Evolutionary conservation across 495 filamentous ascomycete species (phyloP).

Genomic region (Evernia prunastri): DNA sequence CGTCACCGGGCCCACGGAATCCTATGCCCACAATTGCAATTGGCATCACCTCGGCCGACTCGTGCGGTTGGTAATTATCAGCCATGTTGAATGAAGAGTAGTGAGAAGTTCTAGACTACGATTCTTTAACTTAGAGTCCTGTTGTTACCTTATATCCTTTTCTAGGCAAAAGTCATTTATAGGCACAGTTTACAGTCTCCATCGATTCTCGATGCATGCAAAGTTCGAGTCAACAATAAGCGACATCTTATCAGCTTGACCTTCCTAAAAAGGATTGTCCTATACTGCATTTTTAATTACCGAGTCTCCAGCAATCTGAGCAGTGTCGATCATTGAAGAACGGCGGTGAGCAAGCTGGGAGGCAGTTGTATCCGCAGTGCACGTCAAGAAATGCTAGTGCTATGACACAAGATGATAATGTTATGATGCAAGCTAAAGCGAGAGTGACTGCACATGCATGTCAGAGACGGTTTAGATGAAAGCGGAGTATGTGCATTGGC

Average conservation of each 20-base stretch:
- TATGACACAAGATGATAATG: too few relatives aligned
- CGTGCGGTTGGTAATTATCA: neutral
- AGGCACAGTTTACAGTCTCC: too few relatives aligned
- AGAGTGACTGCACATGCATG: neutral
- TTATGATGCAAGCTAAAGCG: too few relatives aligned
- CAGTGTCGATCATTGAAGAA: neutral
- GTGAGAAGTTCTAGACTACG: neutral
- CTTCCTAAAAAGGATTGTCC: too few relatives aligned
- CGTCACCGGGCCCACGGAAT: conserved; percentile 49
- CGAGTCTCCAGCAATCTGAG: neutral
- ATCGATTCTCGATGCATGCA: too few relatives aligned
- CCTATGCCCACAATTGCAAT: conserved; percentile 53
- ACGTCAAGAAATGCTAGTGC: too few relatives aligned
- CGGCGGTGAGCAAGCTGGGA: neutral
- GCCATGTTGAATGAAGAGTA: neutral
- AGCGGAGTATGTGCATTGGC: too few relatives aligned
- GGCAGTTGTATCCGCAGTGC: neutral
- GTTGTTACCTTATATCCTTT: neutral
- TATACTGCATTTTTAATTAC: too few relatives aligned
- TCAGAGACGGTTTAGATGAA: too few relatives aligned
- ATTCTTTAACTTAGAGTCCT: too few relatives aligned
- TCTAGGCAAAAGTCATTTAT: neutral
- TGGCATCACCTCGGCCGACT: conserved; percentile 30
- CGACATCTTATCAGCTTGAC: too few relatives aligned
- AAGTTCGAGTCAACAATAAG: too few relatives aligned